phyloP scores from a whole-genome alignment of 1,139 yeast genomes.

The Kluyveromyces sp. region DNA sequence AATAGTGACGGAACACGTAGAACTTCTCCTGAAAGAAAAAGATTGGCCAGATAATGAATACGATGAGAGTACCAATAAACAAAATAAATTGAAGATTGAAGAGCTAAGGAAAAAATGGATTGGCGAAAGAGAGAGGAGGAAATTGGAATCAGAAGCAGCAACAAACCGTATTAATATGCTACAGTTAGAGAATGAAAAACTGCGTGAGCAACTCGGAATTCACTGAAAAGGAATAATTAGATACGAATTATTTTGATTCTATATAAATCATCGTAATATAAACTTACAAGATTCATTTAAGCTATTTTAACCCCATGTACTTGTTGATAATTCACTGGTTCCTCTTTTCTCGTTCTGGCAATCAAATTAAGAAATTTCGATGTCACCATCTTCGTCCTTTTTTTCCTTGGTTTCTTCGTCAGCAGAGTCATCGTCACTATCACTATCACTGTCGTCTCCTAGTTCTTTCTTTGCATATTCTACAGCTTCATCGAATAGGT shows the following conservation, averaged over 20 bases:
- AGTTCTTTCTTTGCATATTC: constrained; percentile 74
- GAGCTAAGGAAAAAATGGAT: constrained; percentile 61
- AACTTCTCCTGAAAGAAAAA: constrained; percentile 31
- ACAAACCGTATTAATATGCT: constrained; percentile 43
- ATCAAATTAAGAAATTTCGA: constrained; percentile 17
- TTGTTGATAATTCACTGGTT: too few species aligned
- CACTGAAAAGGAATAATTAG: not conserved
- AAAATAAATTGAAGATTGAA: constrained; percentile 44
- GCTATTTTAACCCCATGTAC: too few species aligned
- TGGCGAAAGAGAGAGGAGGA: constrained; percentile 62
- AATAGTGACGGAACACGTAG: constrained; percentile 49
- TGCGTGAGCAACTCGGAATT: constrained; percentile 30
- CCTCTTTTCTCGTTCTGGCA: not conserved
- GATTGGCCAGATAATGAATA: constrained; percentile 12
- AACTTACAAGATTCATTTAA: too few species aligned
- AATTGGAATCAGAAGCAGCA: constrained; percentile 51
- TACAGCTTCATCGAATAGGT: constrained; percentile 71
- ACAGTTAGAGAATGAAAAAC: constrained; percentile 45
- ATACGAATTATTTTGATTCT: not conserved
- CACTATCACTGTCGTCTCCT: constrained; percentile 63
- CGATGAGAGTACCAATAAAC: constrained; percentile 13
- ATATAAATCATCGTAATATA: not conserved
- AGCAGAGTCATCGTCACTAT: constrained; percentile 26
- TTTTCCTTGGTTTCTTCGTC: constrained; percentile 32
- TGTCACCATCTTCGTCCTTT: constrained; percentile 24